These are phyloP conservation scores for Podaxis mareebaensis DNA, from an alignment of 768 basidiomycete genomes.

Conservation along the genomic window DNA sequence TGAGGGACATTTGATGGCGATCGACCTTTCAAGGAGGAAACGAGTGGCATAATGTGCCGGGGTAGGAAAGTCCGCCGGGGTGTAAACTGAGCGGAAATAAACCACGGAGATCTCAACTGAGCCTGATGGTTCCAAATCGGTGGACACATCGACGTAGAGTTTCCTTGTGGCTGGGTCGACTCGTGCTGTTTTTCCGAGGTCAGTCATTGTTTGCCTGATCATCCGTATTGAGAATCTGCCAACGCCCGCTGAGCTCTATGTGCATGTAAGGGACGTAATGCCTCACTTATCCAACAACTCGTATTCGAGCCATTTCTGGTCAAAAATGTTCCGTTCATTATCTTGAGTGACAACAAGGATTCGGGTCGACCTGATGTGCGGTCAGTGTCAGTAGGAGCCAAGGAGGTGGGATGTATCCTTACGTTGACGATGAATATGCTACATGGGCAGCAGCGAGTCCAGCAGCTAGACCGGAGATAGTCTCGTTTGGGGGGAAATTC, in stretches of 20 bases:
- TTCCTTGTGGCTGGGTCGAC: slow-evolving; percentile 43
- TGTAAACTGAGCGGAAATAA: slow-evolving; percentile 91
- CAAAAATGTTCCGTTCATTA: slow-evolving; percentile 91
- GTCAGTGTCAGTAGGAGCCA: not conserved
- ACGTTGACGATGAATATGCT: slow-evolving; percentile 65
- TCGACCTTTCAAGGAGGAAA: slow-evolving; percentile 74
- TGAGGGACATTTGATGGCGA: slow-evolving; percentile 91
- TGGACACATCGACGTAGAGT: slow-evolving; percentile 42
- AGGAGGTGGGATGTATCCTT: slow-evolving; percentile 19
- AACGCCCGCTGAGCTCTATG: not conserved
- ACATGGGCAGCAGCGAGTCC: slow-evolving; percentile 82
- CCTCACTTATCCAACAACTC: slow-evolving; percentile 76
- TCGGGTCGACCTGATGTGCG: slow-evolving; percentile 32
- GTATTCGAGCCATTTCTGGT: slow-evolving; percentile 89
- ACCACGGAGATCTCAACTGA: slow-evolving; percentile 78
- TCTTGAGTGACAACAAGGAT: slow-evolving; percentile 91
- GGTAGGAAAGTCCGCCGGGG: slow-evolving; percentile 76
- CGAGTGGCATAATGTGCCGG: slow-evolving; percentile 69
- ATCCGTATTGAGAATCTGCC: slow-evolving; percentile 72
- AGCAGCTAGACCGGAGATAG: slow-evolving; percentile 64
- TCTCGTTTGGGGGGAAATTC: slow-evolving; percentile 75
- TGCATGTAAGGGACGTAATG: not conserved
- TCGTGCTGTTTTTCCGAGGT: slow-evolving; percentile 60
- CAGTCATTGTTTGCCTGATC: slow-evolving; percentile 72
- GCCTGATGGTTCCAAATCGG: slow-evolving; percentile 31